Base-by-base conservation (phyloP, 345 rosid genomes). In the Hirschfeldia incana region DNA sequence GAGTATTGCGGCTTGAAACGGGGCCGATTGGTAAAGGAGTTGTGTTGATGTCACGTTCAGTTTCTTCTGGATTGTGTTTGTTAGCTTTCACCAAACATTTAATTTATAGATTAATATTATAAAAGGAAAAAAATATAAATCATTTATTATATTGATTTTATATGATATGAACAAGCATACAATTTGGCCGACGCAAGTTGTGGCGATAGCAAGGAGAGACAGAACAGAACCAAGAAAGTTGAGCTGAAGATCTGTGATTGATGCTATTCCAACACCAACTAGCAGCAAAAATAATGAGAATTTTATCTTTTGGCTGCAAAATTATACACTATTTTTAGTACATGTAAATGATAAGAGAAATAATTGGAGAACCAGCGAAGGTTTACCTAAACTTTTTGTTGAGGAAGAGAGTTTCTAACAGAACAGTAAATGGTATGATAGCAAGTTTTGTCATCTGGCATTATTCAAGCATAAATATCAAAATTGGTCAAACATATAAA, bases 381-480 rank as follows among this genome's bases (percentile, higher is more conserved):
- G 27, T 9, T 70, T 69, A 95, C 99, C 99, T 95, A 86, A 95
- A 95, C 75, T 91, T 90, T 83, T 93, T 95, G 62, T 93, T 91
- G 30, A 92, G 80, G 86, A 95, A 95, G 64, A 95, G 64, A 17
- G 99, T 95, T 88, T 95, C 99, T 85, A 95, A 72, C 53, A 93
- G 70, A 8, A 95, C 98, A 46, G 99, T 95, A 86, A 95, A 95
- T 61, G 99, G 99, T 68, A 95, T 95, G 70, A 95, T 95, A 62
- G 99, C 97, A 80, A 95, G 93, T 78, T 95, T 95, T n/a, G 99
- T 95, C 99, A 95, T 95, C 98, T 93, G 89, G 72, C 74, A 78
- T 75, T 39, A 62, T 76, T 8, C 34, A 73, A 49, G 10, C 1
- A 32, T 2, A 76, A 68, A 49, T 39, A 73, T 81, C 4, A 72